Evolutionary conservation across 2,329 filamentous ascomycete species (phyloP).

Genomic region (Colletotrichum theobromicola): DNA sequence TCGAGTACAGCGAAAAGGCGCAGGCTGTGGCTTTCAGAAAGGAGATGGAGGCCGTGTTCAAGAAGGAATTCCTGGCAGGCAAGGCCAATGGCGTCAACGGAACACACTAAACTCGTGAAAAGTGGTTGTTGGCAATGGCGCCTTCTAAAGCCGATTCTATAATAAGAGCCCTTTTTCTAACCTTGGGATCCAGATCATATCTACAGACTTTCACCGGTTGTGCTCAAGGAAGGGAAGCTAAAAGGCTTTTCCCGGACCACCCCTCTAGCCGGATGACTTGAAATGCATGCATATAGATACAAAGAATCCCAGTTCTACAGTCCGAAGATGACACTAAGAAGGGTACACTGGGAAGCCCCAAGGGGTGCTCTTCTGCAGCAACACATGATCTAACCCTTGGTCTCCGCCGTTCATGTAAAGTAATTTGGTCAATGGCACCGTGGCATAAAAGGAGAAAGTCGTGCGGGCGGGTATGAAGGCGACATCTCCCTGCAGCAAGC

Average conservation of each 20-base stretch:
- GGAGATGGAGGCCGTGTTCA: slow-evolving; percentile 47
- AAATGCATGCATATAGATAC: fast-evolving
- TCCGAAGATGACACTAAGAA: not conserved
- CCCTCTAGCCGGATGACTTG: too few relatives aligned
- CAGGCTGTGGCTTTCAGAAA: slow-evolving; percentile 44
- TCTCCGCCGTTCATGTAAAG: slow-evolving; percentile 28
- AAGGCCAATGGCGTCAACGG: not conserved
- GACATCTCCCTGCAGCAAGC: slow-evolving; percentile 29
- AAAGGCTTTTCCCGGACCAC: too few relatives aligned
- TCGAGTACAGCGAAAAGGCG: slow-evolving; percentile 43
- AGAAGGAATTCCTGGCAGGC: slow-evolving; percentile 26
- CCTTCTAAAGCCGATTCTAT: too few relatives aligned
- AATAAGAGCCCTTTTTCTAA: too few relatives aligned
- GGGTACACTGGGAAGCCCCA: slow-evolving; percentile 28
- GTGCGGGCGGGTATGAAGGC: slow-evolving; percentile 26
- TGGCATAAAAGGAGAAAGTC: slow-evolving; percentile 25
- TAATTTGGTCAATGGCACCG: slow-evolving; percentile 29
- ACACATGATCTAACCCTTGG: slow-evolving; percentile 25
- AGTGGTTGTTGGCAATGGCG: too few relatives aligned
- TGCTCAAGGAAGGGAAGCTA: too few relatives aligned
- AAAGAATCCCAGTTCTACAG: fast-evolving
- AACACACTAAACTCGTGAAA: not conserved
- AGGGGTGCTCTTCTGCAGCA: slow-evolving; percentile 20
- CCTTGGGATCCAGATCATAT: too few relatives aligned
- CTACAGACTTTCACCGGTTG: too few relatives aligned